These are phyloP conservation scores for Lycium barbarum DNA, from an alignment of 257 asterid genomes.

Conservation along the genomic window DNA sequence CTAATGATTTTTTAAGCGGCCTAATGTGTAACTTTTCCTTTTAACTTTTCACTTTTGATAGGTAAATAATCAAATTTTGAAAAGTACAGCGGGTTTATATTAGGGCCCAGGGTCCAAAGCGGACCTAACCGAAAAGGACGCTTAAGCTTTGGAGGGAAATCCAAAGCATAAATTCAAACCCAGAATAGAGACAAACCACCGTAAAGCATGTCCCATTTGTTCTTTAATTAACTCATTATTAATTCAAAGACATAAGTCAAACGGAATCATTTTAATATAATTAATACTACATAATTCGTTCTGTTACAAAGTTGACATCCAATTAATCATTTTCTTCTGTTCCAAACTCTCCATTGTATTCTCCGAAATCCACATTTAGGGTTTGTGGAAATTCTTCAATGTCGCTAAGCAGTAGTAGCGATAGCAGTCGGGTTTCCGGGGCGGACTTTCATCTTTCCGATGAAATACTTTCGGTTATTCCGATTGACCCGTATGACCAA, in stretches of 20 bases:
- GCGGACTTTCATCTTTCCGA: conserved; percentile 78
- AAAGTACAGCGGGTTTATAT: neutral
- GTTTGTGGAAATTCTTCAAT: conserved; percentile 30
- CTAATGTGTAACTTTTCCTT: too few relatives aligned
- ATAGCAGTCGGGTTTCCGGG: conserved; percentile 41
- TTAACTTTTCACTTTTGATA: neutral
- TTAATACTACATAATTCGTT: neutral
- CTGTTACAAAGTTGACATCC: too few relatives aligned
- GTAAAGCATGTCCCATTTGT: neutral
- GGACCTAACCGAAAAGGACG: neutral
- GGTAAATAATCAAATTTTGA: neutral
- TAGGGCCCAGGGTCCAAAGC: neutral
- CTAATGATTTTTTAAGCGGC: too few relatives aligned
- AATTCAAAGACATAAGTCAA: neutral
- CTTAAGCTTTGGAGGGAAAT: neutral
- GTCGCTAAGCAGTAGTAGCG: conserved; percentile 56
- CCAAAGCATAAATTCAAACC: neutral
- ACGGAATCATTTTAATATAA: neutral
- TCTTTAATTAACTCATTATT: neutral
- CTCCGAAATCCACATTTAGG: conserved; percentile 25
- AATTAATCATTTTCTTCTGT: neutral
- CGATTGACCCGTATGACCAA: conserved; percentile 96
- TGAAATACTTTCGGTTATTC: conserved; percentile 78
- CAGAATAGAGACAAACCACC: neutral
- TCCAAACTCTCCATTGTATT: neutral